Base-by-base conservation (phyloP, 441 rosid species). In the Euphorbia schlechtendalii region DNA sequence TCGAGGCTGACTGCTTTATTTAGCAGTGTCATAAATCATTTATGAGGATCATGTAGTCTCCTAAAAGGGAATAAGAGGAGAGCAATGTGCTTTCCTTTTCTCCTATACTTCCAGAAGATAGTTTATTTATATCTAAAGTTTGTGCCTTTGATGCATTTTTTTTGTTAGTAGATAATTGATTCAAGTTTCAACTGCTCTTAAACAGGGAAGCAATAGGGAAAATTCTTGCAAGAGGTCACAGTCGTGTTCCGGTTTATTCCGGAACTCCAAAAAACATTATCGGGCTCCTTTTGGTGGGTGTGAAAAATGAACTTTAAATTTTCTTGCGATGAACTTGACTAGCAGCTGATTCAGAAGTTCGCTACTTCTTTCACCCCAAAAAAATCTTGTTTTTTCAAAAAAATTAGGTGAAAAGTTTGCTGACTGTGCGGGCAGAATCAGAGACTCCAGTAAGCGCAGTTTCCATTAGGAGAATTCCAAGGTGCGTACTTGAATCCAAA, bases 131-230 rank as follows among this genome's bases (percentile, higher is more conserved):
- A 63, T 49, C 57, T 49, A 27, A 66, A 12, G 4, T 24, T 41
- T 18, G 34, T 32, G 34, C 4, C 41, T 36, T n/a, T 46, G 3
- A 22, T 15, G n/a, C n/a, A 27, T 24, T 56, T 28, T 41, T 36
- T 24, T 12, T 8, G 51, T 20, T 41, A 28, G n/a, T 27, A 46
- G 43, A 57, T 34, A 64, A 68, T 70, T 24, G 45, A n/a, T n/a
- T n/a, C n/a, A n/a, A n/a, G n/a, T n/a, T n/a, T 32, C 6, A 32
- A 32, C 63, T 64, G 34, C 57, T 45, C 24, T 46, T 66, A 49
- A 20, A 49, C 74, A 92, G 98, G 98, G 98, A 92, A 74, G 97
- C 98, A 59, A 88, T 92, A 79, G 98, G 96, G 46, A 92, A 88
- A 81, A 77, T 92, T 75, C 89, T 88, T 25, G 97, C 98, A 61